Conservation (phyloP, 2,329 filamentous ascomycete genomes). For the Verticillium nonalfalfae region DNA sequence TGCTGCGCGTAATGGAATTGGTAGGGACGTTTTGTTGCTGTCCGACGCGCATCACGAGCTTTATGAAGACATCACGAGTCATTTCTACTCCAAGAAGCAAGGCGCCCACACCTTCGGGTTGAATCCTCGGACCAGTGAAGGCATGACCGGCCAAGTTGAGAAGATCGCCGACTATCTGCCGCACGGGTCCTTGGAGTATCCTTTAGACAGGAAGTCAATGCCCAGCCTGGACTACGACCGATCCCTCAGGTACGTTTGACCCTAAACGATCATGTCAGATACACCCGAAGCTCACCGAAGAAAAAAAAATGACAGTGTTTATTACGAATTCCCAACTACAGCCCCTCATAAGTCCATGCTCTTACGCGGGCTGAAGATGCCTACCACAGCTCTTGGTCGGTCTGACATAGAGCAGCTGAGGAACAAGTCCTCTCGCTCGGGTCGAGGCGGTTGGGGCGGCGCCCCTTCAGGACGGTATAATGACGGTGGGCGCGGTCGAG, state of each 20-base stretch:
- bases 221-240: constrained; percentile 78
- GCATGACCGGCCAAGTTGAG: constrained; percentile 72
- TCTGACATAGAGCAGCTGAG: constrained; percentile 70
- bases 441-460: constrained; percentile 62
- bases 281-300: too few relatives aligned
- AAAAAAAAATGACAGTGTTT: constrained; percentile 49
- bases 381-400: constrained; percentile 64
- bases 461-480: constrained; percentile 44
- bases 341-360: constrained; percentile 91
- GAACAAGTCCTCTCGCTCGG: constrained; percentile 55
- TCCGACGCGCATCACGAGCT: constrained; percentile 73
- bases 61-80: constrained; percentile 76
- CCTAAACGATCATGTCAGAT: background rate
- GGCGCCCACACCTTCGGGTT: constrained; percentile 61
- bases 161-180: constrained; percentile 82
- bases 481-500: constrained; percentile 30
- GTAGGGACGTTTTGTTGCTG: constrained; percentile 75
- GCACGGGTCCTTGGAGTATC: constrained; percentile 73
- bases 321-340: constrained; percentile 74
- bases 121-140: constrained; percentile 68
- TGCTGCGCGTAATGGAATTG: constrained; percentile 67
- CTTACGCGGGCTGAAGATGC: constrained; percentile 72
- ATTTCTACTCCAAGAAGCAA: constrained; percentile 90
- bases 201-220: constrained; percentile 64
- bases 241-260: constrained; percentile 66